Evolutionary conservation across 768 basidiomycete genomes (phyloP).

Genomic region (Tephrocybe sp.): DNA sequence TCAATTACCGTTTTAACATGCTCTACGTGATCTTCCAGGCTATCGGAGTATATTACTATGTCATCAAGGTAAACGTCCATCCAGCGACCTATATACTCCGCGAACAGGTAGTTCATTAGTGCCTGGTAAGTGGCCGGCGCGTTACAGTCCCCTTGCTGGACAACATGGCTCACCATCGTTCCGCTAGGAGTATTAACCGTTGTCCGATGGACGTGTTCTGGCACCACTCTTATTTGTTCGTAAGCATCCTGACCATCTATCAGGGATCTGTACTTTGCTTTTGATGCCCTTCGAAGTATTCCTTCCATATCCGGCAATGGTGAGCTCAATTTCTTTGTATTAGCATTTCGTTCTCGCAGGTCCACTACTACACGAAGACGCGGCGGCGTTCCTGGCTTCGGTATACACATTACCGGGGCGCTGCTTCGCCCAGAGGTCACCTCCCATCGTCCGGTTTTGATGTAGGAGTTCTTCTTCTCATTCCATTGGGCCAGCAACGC

Average conservation of each 20-base stretch:
- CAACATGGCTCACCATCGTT: background rate
- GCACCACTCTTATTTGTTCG: slow-evolving; percentile 7
- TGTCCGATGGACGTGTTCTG: slow-evolving; percentile 1
- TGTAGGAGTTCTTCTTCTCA: slow-evolving; percentile 27
- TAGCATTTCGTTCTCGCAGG: background rate
- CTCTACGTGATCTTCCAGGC: background rate
- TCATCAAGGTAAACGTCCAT: slow-evolving; percentile 1
- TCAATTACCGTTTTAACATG: background rate
- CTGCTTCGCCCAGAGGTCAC: slow-evolving; percentile 30
- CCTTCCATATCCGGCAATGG: slow-evolving; percentile 1
- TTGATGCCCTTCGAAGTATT: background rate
- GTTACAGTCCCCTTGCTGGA: slow-evolving; percentile 3
- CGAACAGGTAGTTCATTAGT: slow-evolving; percentile 7
- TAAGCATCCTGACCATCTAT: slow-evolving; percentile 8
- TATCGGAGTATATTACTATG: background rate
- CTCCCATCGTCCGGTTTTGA: slow-evolving; percentile 26
- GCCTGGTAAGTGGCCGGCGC: background rate
- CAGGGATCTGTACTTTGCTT: background rate
- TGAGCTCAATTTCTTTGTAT: slow-evolving; percentile 8
- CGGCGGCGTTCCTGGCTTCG: background rate
- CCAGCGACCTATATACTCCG: background rate
- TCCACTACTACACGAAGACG: background rate
- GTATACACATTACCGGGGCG: slow-evolving; percentile 27
- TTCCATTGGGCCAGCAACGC: slow-evolving; percentile 27
- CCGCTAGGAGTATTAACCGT: slow-evolving; percentile 10